Conservation (phyloP, 2,329 filamentous ascomycete genomes). For the Penicillium occitanis region DNA sequence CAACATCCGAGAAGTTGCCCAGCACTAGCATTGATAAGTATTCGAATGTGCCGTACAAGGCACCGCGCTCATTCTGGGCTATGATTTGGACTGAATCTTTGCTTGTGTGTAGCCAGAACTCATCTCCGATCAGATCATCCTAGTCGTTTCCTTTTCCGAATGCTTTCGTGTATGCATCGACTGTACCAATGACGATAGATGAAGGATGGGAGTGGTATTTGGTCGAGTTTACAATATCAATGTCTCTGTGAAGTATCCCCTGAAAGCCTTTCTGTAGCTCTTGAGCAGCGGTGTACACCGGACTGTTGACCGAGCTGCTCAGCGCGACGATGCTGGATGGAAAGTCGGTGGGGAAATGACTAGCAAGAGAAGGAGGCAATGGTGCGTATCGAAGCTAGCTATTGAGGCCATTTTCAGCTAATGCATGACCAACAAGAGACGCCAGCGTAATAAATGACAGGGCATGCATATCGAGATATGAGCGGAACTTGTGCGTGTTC, state of each 20-base stretch:
- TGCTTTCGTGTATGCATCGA: conserved; percentile 29
- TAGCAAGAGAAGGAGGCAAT: too few species aligned
- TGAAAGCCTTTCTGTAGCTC: conserved; percentile 60
- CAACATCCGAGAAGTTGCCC: conserved; percentile 52
- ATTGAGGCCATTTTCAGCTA: conserved; percentile 57
- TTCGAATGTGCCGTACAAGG: conserved; percentile 58
- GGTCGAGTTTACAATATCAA: conserved; percentile 33
- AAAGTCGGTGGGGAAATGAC: conserved; percentile 33
- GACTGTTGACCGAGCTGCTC: conserved; percentile 53
- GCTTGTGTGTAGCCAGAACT: conserved; percentile 55
- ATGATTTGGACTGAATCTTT: too few species aligned
- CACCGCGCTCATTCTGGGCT: conserved; percentile 47
- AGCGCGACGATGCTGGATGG: conserved; percentile 52
- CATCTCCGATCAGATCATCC: conserved; percentile 40
- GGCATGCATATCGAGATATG: background rate
- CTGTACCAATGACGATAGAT: conserved; percentile 33
- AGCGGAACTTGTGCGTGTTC: background rate
- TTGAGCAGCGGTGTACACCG: conserved; percentile 59
- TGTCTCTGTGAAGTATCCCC: conserved; percentile 55
- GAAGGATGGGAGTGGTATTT: conserved; percentile 18
- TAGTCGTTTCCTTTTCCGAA: conserved; percentile 25
- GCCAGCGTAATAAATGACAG: background rate
- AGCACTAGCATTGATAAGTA: conserved; percentile 60
- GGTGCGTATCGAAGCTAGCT: conserved; percentile 59
- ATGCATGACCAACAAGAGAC: background rate